Base-by-base conservation (phyloP, 495 filamentous ascomycete species). In the Aspergillus cristatus region DNA sequence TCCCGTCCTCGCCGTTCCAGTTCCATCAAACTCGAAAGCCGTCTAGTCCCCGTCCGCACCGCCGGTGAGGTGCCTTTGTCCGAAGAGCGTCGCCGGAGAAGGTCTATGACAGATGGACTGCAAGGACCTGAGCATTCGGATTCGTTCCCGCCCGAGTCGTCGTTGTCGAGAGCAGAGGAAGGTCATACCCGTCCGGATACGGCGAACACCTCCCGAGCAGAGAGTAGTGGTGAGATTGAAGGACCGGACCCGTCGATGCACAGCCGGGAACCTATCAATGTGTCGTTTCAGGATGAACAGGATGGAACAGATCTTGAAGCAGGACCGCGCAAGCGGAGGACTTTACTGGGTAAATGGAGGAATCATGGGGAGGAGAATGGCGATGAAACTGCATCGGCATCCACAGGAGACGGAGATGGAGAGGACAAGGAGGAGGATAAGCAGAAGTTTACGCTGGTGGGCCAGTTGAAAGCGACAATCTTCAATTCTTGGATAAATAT, bases 401-500 rank as follows among this genome's bases (percentile, higher is more conserved):
- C n/a, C n/a, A n/a, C n/a, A n/a, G n/a, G n/a, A n/a, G n/a, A n/a
- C n/a, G n/a, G n/a, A n/a, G n/a, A n/a, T n/a, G n/a, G n/a, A n/a
- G n/a, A n/a, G n/a, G n/a, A n/a, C n/a, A n/a, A n/a, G n/a, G n/a
- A n/a, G n/a, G 28, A 14, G 28, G 28, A 30, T 30, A 56, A 54
- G 24, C 66, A 71, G 13, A 72, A 71, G 11, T 86, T 79, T 40
- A 89, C 82, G 0, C 46, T 79, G n/a, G 60, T 60, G 31, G 76
- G 80, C 41, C 86, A 93, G 55, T 45, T 91, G 25, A 72, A 68
- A 32, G 73, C 77, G 7, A 84, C 82, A 0, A 35, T 94, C 3
- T 72, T 93, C 46, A 76, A 77, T 45, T 88, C 83, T 1, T 90
- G 82, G 75, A 81, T 94, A 50, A 95, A 95, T 51, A 43, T 94